Base-by-base conservation (phyloP, 768 basidiomycete genomes). In the Tulasnella sp. region DNA sequence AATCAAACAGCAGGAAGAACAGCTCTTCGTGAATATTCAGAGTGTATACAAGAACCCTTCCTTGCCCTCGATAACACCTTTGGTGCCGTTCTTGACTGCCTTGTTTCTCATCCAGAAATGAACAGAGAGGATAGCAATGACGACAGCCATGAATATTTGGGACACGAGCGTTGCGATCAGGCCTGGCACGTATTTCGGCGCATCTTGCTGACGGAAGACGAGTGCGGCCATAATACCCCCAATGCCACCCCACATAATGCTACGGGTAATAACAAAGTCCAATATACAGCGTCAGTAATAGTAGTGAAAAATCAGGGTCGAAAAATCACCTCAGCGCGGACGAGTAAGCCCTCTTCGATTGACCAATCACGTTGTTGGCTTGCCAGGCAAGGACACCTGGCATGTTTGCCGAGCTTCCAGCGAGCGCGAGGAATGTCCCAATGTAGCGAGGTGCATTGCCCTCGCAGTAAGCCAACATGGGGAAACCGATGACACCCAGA, bases 171-270 rank as follows among this genome's bases (percentile, higher is more conserved):
- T 68, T 7, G 77, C 68, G 31, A 62, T 68, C 24, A 71, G 31
- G 3, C 80, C 80, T 4, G 76, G 80, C 27, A 71, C 42, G 52
- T 80, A 80, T n/a, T 72, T 58, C 9, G 80, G 80, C 7, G 68
- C 56, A 39, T 80, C 80, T 38, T 78, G 38, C 34, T 74, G 71
- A 21, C 80, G 80, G 80, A 77, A 78, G 76, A 80, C 76, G 42
- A 58, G 42, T 8, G 80, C 62, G 9, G 80, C 80, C 38, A 80
- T 62, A 48, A 77, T 77, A n/a, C 80, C 80, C 14, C 80, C 76
- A 19, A 80, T 77, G 3, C 80, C 80, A n/a, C 68, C 72, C 34
- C 56, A 72, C 68, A 74, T 38, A 34, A 72, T 62, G 38, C 74
- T 80, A 27, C 42, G 42, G 24, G 78, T 36, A 27, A 39, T 74